Evolutionary conservation across 2,329 filamentous ascomycete species (phyloP).

Genomic region (Metarhizium humberi): DNA sequence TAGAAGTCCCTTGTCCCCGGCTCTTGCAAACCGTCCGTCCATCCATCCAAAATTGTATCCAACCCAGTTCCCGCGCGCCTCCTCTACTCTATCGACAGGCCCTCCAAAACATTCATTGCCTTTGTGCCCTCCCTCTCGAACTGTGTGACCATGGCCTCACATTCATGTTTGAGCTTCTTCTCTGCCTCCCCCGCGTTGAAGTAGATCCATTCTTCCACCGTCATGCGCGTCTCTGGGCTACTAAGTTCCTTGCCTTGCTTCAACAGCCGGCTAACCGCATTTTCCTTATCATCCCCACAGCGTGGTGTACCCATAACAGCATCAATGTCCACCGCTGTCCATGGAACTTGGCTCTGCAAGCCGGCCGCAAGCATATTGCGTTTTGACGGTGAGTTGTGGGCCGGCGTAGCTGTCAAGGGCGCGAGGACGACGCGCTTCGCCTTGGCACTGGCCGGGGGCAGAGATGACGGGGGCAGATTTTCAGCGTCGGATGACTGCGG

Average conservation of each 20-base stretch:
- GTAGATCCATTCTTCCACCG: conserved; percentile 85
- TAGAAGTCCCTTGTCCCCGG: not conserved
- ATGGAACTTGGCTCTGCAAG: conserved; percentile 50
- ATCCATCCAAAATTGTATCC: not conserved
- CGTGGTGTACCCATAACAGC: conserved; percentile 46
- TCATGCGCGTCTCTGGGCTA: conserved; percentile 78
- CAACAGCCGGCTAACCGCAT: conserved; percentile 38
- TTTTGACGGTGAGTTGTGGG: conserved; percentile 51
- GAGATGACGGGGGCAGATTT: conserved; percentile 65
- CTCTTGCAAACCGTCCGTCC: not conserved
- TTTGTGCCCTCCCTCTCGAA: conserved; percentile 78
- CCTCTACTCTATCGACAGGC: conserved; percentile 46
- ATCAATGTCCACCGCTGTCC: conserved; percentile 72
- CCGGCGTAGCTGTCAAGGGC: conserved; percentile 36
- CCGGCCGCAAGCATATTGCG: conserved; percentile 44
- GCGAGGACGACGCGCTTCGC: conserved; percentile 38
- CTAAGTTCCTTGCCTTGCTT: conserved; percentile 53
- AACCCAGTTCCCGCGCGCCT: not conserved
- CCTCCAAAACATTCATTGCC: conserved; percentile 71
- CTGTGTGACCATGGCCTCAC: conserved; percentile 68
- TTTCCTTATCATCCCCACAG: conserved; percentile 41
- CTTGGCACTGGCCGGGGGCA: conserved; percentile 37
- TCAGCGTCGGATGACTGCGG: conserved; percentile 73
- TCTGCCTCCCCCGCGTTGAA: conserved; percentile 75
- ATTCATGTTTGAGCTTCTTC: conserved; percentile 67